Conservation (phyloP, 1,139 yeast species). For the Candida sp. region DNA sequence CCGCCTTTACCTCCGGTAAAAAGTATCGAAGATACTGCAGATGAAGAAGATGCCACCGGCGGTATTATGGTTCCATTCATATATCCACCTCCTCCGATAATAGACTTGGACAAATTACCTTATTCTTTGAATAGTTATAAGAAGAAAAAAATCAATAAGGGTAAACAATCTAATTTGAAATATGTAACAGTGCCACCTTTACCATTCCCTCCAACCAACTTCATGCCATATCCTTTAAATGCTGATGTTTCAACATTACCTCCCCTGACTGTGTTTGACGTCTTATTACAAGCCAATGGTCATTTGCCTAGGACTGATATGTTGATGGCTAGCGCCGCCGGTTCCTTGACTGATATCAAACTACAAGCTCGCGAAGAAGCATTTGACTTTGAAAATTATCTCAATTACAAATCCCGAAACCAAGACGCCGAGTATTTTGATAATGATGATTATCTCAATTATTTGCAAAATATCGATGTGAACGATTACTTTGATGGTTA, state of each 20-base stretch:
- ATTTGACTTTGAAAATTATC: constrained; percentile 17
- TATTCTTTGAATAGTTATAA: constrained; percentile 15
- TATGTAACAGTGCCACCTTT: constrained; percentile 38
- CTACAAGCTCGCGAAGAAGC: constrained; percentile 34
- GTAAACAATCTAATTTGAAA: neutral
- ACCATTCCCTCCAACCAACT: constrained; percentile 48
- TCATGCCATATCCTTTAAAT: constrained; percentile 45
- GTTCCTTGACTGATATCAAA: constrained; percentile 37
- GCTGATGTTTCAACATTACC: constrained; percentile 33
- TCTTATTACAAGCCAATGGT: constrained; percentile 36
- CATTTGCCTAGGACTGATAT: constrained; percentile 40
- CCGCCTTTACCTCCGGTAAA: constrained; percentile 40
- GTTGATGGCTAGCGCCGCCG: constrained; percentile 51
- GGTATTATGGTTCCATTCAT: constrained; percentile 47
- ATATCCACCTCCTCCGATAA: constrained; percentile 42
- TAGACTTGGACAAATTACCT: constrained; percentile 22
- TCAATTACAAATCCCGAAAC: constrained; percentile 28
- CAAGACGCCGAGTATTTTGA: constrained; percentile 27
- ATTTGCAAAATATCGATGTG: constrained; percentile 7
- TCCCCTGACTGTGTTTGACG: constrained; percentile 36
- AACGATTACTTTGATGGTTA: constrained; percentile 3
- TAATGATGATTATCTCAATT: constrained; percentile 6
- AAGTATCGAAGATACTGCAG: constrained; percentile 6
- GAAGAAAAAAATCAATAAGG: neutral
- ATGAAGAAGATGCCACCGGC: constrained; percentile 10